A percentile compares a stretch with the other conserved stretches of the same genome.
Conservation (phyloP, 2,329 filamentous ascomycete species). For the Alternaria sp. region DNA sequence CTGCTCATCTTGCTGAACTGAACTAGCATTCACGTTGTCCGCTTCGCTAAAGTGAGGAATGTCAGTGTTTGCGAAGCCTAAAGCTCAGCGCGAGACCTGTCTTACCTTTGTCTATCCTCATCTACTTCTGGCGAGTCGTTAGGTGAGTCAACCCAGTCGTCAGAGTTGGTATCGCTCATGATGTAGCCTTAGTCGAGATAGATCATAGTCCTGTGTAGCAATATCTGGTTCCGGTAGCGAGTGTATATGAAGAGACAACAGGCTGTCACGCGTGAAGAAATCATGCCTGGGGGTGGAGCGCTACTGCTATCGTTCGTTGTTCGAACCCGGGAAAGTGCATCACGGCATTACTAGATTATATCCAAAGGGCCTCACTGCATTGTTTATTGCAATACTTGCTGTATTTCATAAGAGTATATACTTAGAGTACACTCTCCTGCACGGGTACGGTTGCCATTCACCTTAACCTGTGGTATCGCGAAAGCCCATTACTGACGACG, state of each 20-base stretch:
- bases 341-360: not conserved
- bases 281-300: not conserved
- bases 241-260: not conserved
- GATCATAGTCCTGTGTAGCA: not conserved
- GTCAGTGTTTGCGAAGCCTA: not conserved
- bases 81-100: not conserved
- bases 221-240: not conserved
- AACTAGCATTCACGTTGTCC: not conserved
- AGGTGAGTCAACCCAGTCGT: slow-evolving; percentile 9
- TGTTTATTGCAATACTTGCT: not conserved
- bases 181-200: not conserved
- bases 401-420: not conserved
- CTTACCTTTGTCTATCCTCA: not conserved
- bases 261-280: not conserved
- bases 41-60: not conserved
- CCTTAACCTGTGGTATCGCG: not conserved
- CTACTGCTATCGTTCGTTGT: not conserved
- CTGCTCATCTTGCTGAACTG: not conserved
- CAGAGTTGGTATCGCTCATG: slow-evolving; percentile 8
- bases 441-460: not conserved
- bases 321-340: not conserved
- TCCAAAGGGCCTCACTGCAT: not conserved
- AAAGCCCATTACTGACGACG: not conserved
- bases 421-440: not conserved
- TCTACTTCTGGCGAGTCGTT: not conserved